Evolutionary conservation across 805 yeast genomes (phyloP).

Genomic region (Yarrowia sp.): DNA sequence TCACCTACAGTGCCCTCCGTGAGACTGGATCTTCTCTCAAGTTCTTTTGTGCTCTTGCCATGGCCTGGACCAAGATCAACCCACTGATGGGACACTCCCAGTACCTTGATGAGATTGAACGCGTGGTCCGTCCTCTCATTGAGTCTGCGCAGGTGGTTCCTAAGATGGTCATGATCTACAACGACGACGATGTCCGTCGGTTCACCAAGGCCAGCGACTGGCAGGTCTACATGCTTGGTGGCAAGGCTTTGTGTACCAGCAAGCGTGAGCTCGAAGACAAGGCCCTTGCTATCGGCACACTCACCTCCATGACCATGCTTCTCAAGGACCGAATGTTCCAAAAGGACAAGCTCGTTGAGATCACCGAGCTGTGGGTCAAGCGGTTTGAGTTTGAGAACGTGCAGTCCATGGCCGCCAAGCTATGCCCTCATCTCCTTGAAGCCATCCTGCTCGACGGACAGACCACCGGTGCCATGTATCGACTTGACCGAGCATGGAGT

Average conservation of each 20-base stretch:
- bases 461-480: slow-evolving; percentile 36
- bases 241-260: slow-evolving; percentile 28
- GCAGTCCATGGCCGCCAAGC: slow-evolving; percentile 82
- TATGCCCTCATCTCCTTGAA: slow-evolving; percentile 77
- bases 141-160: slow-evolving; percentile 87
- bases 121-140: slow-evolving; percentile 88
- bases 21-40: slow-evolving; percentile 78
- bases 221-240: slow-evolving; percentile 31
- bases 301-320: slow-evolving; percentile 23
- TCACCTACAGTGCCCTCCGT: slow-evolving; percentile 49
- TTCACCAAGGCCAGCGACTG: slow-evolving; percentile 56
- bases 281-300: slow-evolving; percentile 26
- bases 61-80: slow-evolving; percentile 94
- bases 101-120: slow-evolving; percentile 82
- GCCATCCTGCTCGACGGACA: slow-evolving; percentile 58
- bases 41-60: slow-evolving; percentile 85
- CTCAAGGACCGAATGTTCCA: slow-evolving; percentile 35
- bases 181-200: slow-evolving; percentile 83
- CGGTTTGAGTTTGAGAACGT: slow-evolving; percentile 95
- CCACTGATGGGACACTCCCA: slow-evolving; percentile 66
- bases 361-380: slow-evolving; percentile 85
- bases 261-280: slow-evolving; percentile 23
- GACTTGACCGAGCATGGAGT: slow-evolving; percentile 33
- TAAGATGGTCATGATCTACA: slow-evolving; percentile 84
- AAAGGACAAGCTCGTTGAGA: slow-evolving; percentile 59